These are phyloP conservation scores for Platismatia glauca DNA, from an alignment of 495 filamentous ascomycete genomes.

Conservation along the genomic window DNA sequence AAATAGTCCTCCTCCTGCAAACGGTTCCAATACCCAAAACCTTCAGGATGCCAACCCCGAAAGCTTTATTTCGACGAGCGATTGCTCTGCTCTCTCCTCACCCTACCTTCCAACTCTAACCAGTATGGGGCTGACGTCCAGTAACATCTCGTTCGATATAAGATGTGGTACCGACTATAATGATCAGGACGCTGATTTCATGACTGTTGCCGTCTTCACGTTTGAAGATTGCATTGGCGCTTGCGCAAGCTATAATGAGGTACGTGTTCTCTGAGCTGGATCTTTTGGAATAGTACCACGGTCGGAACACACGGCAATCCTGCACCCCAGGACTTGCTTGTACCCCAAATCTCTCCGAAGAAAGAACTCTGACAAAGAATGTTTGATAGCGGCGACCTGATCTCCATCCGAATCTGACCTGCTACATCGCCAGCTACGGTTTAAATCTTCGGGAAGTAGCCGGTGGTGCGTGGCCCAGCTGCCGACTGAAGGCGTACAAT, in stretches of 20 bases:
- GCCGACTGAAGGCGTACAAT: neutral
- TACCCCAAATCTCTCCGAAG: too few relatives aligned
- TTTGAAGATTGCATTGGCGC: neutral
- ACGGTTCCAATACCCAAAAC: neutral
- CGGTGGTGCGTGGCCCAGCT: neutral
- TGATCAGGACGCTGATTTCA: neutral
- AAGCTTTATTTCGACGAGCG: neutral
- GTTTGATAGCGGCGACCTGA: neutral
- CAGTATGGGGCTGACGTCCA: accelerated
- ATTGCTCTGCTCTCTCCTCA: neutral
- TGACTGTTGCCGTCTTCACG: neutral
- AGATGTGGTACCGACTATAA: neutral
- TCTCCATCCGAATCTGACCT: neutral
- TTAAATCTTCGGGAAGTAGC: neutral
- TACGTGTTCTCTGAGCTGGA: too few relatives aligned
- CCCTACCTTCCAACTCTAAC: neutral
- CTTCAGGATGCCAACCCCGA: neutral
- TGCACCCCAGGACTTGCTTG: too few relatives aligned
- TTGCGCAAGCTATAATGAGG: neutral
- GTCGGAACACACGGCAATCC: too few relatives aligned
- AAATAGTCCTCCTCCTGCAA: neutral
- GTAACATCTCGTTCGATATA: neutral
- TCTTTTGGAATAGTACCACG: too few relatives aligned
- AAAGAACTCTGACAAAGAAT: neutral
- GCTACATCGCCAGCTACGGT: neutral